Conservation (phyloP, 2,329 filamentous ascomycete species). For the Penicillium sp. region DNA sequence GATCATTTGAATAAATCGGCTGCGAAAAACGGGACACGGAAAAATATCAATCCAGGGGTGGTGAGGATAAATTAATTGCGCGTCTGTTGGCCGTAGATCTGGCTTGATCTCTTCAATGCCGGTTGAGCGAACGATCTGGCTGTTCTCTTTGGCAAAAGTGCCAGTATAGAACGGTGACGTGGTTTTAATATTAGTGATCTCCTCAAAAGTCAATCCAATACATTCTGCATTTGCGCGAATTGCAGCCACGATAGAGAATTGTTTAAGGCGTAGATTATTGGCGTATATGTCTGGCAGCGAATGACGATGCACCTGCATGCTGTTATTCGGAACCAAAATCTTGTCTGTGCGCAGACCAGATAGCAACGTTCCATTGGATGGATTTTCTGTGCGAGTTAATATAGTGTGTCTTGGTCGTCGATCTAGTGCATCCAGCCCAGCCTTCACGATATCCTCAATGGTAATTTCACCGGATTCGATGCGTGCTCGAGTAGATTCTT, state of each 20-base stretch:
- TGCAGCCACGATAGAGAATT: neutral
- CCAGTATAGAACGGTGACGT: neutral
- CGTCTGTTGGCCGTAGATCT: neutral
- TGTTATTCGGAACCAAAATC: neutral
- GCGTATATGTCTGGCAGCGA: neutral
- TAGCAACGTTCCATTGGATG: neutral
- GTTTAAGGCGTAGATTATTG: neutral
- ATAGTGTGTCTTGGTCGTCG: neutral
- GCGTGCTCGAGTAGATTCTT: neutral
- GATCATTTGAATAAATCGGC: neutral
- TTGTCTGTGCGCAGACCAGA: neutral
- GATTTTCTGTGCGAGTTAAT: neutral
- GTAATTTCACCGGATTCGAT: neutral
- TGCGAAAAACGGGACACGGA: neutral
- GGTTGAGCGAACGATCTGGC: neutral
- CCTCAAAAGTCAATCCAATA: neutral
- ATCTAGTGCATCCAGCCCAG: neutral
- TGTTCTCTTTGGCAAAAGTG: neutral
- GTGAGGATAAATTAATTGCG: neutral
- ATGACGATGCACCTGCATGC: neutral
- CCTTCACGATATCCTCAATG: neutral
- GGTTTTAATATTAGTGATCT: neutral
- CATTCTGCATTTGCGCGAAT: neutral
- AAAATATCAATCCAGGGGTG: neutral
- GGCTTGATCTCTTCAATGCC: neutral